Evolutionary conservation across 2,329 filamentous ascomycete species (phyloP).

Genomic region (Metarhizium humberi): DNA sequence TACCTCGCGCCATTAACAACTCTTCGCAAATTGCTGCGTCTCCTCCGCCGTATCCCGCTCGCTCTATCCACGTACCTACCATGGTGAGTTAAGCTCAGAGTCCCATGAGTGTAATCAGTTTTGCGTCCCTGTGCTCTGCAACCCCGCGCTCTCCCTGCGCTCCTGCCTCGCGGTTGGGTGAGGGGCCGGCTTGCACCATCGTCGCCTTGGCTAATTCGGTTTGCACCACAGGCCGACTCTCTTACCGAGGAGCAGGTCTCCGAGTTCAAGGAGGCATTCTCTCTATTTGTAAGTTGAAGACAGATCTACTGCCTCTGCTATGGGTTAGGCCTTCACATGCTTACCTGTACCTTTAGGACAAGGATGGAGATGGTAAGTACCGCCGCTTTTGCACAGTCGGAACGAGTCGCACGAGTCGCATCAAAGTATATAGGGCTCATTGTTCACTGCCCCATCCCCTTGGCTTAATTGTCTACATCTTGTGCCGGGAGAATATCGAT

Average conservation of each 20-base stretch:
- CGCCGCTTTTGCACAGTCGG: no score
- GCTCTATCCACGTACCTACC: neutral
- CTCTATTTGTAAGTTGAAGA: constrained; percentile 78
- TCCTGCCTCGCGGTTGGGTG: constrained; percentile 13
- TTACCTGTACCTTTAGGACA: constrained; percentile 52
- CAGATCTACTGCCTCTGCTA: neutral
- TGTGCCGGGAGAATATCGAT: neutral
- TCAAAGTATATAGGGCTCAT: neutral
- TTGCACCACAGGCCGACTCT: constrained; percentile 69
- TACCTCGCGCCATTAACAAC: neutral
- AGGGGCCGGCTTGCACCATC: neutral
- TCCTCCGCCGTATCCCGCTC: neutral
- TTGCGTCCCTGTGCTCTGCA: neutral
- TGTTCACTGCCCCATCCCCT: neutral
- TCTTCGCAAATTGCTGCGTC: neutral
- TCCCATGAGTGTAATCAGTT: neutral
- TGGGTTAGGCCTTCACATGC: neutral
- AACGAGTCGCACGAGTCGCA: neutral
- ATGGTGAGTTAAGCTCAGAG: constrained; percentile 3
- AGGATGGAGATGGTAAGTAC: constrained; percentile 80
- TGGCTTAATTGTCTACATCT: neutral
- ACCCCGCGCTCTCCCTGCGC: neutral
- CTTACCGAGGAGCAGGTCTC: constrained; percentile 99
- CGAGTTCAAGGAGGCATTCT: constrained; percentile 99
- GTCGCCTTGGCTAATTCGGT: constrained; percentile 12